Evolutionary conservation across 495 filamentous ascomycete genomes (phyloP), one percentile per base, ranked within the genome.

Genomic region (Xylaria grammica): DNA sequence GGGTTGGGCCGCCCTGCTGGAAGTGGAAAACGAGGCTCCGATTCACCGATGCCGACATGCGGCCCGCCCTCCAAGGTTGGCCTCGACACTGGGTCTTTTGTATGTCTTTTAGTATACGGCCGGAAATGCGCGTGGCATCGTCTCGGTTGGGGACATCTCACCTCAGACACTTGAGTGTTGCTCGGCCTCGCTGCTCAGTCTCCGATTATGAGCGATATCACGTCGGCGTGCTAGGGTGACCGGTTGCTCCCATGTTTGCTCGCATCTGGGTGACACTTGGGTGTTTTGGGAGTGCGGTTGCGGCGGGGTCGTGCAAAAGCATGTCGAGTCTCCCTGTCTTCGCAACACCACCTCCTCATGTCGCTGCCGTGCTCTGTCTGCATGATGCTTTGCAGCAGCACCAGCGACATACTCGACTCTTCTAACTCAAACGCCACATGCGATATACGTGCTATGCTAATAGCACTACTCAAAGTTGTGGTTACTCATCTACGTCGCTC

Each of bases 31-130:
- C 19, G 51, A 54, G 32, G 7, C 19, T 20, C 51, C 40, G 20
- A 55, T 52, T 36, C 40, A 40, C 60, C 60, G 50, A 55, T 40
- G 38, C 60, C 60, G 60, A 36, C 34, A 45, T 48, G 51, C 20
- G 50, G 22, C 60, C 51, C 50, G 40, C 50, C 51, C 50, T 55
- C 44, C 50, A 63, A 63, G 40, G 50, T 54, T 63, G 50, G 22
- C 29, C 40, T 38, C 30, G 8, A 52, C 29, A 48, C 27, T 46
- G n/a, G 15, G 29, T 48, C 20, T 48, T 46, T 45, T 53, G 19
- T 17, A 36, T 48, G 40, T 19, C 17, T 55, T 4, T 1, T 34
- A 3, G 60, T 34, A 32, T 45, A 54, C 32, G 51, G 24, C 22
- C 22, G 48, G 40, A 15, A 62, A 32, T 24, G 30, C 42, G 22